Evolutionary conservation across 176 grass and related monocot genomes (phyloP).

Genomic region (Carex scoparia): DNA sequence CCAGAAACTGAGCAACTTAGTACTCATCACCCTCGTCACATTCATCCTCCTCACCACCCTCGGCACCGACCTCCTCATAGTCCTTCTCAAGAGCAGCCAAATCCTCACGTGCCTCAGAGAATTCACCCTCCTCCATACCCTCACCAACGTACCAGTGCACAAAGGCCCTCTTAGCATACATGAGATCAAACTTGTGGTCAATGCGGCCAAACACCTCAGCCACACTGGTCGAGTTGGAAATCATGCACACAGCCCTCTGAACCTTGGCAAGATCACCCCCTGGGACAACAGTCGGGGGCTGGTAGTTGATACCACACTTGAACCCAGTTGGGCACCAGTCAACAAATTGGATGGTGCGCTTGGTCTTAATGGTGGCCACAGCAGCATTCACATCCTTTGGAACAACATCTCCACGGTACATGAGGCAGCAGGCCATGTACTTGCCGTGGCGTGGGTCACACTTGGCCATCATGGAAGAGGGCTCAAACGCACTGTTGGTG

Average conservation of each 20-base stretch:
- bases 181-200: slow-evolving; percentile 83
- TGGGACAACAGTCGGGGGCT: slow-evolving; percentile 64
- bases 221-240: slow-evolving; percentile 81
- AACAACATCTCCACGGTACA: slow-evolving; percentile 86
- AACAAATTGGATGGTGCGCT: slow-evolving; percentile 81
- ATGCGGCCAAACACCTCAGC: slow-evolving; percentile 79
- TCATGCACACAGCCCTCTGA: slow-evolving; percentile 80
- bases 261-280: slow-evolving; percentile 78
- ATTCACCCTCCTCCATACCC: slow-evolving; percentile 48
- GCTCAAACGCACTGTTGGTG: slow-evolving; percentile 81
- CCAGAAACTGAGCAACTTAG: not conserved
- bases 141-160: slow-evolving; percentile 51
- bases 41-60: slow-evolving; percentile 35
- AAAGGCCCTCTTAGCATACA: slow-evolving; percentile 74
- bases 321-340: slow-evolving; percentile 88
- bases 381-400: slow-evolving; percentile 83
- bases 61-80: slow-evolving; percentile 42
- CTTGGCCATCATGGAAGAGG: slow-evolving; percentile 83
- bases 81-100: slow-evolving; percentile 44
- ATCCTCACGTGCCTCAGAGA: slow-evolving; percentile 43
- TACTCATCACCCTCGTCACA: slow-evolving; percentile 40
- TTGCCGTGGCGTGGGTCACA: slow-evolving; percentile 64
- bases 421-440: slow-evolving; percentile 89
- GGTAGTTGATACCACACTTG: slow-evolving; percentile 89
- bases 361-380: slow-evolving; percentile 78